These are phyloP conservation scores for Excoecaria agallocha DNA, from an alignment of 345 rosid species.

Conservation along the genomic window DNA sequence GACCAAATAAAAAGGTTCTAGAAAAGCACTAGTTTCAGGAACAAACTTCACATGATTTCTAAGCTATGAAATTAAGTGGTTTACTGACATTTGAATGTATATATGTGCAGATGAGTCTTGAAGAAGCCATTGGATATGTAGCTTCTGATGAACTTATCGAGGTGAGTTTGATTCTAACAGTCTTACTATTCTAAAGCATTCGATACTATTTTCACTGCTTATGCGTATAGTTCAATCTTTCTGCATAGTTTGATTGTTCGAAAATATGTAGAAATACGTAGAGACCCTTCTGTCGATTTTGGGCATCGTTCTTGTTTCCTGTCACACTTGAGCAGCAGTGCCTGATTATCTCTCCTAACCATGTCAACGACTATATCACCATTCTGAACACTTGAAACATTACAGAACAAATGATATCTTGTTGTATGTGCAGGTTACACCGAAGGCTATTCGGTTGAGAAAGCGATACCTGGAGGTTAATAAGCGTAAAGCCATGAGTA, in stretches of 20 bases:
- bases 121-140: constrained; percentile 96
- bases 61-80: constrained; percentile 1
- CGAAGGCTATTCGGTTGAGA: constrained; percentile 79
- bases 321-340: neutral
- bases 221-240: too few species aligned
- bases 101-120: constrained; percentile 81
- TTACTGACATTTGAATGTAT: constrained; percentile 14
- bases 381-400: neutral
- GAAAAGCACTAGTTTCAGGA: neutral
- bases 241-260: neutral
- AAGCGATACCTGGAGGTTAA: constrained; percentile 85
- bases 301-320: too few species aligned
- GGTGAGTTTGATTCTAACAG: constrained; percentile 36
- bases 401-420: neutral
- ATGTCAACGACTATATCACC: neutral
- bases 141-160: constrained; percentile 97
- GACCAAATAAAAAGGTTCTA: neutral
- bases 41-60: neutral
- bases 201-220: too few species aligned
- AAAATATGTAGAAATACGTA: neutral
- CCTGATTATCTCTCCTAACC: neutral
- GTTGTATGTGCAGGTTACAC: constrained; percentile 64
- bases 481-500: constrained; percentile 87
- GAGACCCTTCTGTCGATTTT: neutral
- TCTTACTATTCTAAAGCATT: neutral